Conservation (phyloP, 2,329 filamentous ascomycete genomes). For the Stagonosporopsis tanaceti region DNA sequence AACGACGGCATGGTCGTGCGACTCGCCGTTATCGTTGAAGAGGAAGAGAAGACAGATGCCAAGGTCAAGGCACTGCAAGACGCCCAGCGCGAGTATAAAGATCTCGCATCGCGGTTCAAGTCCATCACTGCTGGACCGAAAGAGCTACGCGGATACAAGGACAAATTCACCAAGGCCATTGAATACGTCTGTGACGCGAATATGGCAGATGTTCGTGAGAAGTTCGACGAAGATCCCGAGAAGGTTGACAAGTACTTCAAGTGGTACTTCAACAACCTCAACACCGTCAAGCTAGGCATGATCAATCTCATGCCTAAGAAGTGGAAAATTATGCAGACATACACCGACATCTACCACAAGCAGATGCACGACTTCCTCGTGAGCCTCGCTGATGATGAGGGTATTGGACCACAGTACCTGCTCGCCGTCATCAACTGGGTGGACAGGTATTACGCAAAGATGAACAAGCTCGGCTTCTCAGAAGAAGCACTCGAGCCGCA, state of each 20-base stretch:
- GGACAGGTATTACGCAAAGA: conserved; percentile 95
- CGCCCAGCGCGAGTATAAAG: conserved; percentile 93
- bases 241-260: conserved; percentile 86
- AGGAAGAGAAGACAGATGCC: conserved; percentile 95
- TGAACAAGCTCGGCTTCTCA: conserved; percentile 85
- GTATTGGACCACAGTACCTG: conserved; percentile 85
- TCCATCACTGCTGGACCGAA: conserved; percentile 94
- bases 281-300: conserved; percentile 94
- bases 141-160: conserved; percentile 92
- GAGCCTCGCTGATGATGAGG: conserved; percentile 80
- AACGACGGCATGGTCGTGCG: conserved; percentile 91
- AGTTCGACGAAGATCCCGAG: conserved; percentile 83
- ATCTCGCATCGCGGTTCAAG: conserved; percentile 91
- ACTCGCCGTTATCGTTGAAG: conserved; percentile 89
- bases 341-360: conserved; percentile 87
- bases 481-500: conserved; percentile 82
- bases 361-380: conserved; percentile 96
- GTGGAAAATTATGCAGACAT: conserved; percentile 94
- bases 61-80: conserved; percentile 91
- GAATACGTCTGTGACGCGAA: conserved; percentile 75
- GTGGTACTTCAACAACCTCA: conserved; percentile 98
- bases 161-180: conserved; percentile 88
- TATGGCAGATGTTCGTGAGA: conserved; percentile 74
- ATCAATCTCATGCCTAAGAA: conserved; percentile 89
- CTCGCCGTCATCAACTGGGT: conserved; percentile 94